Conservation (phyloP, 2,329 filamentous ascomycete genomes). For the Pseudogymnoascus destructans region DNA sequence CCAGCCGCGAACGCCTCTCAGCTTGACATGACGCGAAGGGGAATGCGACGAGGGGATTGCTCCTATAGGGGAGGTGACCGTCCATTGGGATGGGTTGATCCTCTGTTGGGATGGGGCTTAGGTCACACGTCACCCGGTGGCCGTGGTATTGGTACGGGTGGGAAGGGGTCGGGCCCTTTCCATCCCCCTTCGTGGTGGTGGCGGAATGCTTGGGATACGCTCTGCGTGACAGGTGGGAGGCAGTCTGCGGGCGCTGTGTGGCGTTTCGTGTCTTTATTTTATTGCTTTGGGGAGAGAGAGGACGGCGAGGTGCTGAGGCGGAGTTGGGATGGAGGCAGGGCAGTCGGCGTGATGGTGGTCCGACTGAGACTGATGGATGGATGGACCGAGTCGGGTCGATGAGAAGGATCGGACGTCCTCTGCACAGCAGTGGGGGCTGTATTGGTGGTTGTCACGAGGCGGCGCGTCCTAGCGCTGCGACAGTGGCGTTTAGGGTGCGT, state of each 20-base stretch:
- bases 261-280: neutral
- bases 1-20: neutral
- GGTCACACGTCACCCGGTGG: neutral
- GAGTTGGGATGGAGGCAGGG: neutral
- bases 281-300: neutral
- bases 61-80: neutral
- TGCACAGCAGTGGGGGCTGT: neutral
- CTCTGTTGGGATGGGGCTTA: neutral
- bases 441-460: neutral
- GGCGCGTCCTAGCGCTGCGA: neutral
- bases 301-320: neutral
- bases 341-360: neutral
- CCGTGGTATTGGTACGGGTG: neutral
- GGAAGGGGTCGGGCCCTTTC: conserved; percentile 2
- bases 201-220: neutral
- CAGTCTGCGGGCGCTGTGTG: neutral
- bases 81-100: neutral
- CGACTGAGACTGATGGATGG: neutral
- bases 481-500: neutral
- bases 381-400: neutral
- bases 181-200: neutral
- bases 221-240: neutral
- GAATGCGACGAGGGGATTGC: neutral
- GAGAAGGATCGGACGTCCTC: neutral
- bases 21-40: neutral